phyloP scores from a whole-genome alignment of 768 basidiomycete species.

The Krasilnikovozyma curviuscula region DNA sequence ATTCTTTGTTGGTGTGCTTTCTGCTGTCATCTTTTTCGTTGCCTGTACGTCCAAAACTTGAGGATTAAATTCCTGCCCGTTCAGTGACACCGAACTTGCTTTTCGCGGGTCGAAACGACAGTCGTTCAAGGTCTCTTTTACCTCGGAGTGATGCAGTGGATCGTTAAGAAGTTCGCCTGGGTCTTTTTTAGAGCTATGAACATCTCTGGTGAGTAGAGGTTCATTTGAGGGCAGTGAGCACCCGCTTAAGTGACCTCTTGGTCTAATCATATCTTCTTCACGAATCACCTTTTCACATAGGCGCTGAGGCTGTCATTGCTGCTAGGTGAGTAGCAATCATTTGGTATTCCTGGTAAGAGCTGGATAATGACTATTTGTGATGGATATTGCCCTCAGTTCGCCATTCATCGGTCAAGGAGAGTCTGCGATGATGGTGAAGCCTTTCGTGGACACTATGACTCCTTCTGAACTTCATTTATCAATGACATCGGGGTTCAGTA shows the following conservation, averaged over 20 bases:
- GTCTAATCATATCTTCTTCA: no score
- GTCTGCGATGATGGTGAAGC: conserved; percentile 64
- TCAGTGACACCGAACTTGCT: background rate
- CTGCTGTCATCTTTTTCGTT: conserved; percentile 80
- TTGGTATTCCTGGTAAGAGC: no score
- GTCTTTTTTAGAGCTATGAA: conserved; percentile 83
- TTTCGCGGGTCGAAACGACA: no score
- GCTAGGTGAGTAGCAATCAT: no score
- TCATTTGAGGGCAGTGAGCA: no score
- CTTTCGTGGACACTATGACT: conserved; percentile 70
- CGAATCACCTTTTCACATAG: no score
- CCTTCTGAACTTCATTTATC: conserved; percentile 62
- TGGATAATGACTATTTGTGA: no score
- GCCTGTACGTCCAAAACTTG: conserved; percentile 72
- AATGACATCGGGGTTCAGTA: conserved; percentile 70
- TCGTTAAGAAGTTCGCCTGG: conserved; percentile 76
- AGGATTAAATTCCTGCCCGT: conserved; percentile 1
- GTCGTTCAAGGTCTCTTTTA: conserved; percentile 12
- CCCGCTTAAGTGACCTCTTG: no score
- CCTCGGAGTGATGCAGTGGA: conserved; percentile 82
- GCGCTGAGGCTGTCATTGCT: conserved; percentile 79
- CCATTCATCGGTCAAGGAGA: conserved; percentile 90
- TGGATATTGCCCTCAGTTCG: conserved; percentile 74
- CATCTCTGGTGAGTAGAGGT: no score
- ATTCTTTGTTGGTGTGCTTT: conserved; percentile 28